Percentiles rank a stretch among this genome's conserved stretches.
phyloP scores from a whole-genome alignment of 805 yeast genomes.

The Ogataea nonfermentans region DNA sequence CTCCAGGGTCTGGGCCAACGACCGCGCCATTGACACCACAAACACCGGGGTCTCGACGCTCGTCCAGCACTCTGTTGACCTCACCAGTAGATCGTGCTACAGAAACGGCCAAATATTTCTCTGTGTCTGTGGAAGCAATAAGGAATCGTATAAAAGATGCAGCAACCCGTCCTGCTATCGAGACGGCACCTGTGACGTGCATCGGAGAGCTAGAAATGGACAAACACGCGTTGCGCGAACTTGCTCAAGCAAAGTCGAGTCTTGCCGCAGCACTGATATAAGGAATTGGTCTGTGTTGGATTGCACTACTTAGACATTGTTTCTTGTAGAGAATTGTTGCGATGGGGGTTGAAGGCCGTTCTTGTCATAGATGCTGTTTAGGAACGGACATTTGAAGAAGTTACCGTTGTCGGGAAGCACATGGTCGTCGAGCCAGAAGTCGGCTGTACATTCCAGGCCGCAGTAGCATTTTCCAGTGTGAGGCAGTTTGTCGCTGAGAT shows the following conservation, averaged over 20 bases:
- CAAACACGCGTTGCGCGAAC: constrained; percentile 1
- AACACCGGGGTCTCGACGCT: constrained; percentile 1
- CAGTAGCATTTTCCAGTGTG: constrained; percentile 55
- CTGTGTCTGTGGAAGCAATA: constrained; percentile 19
- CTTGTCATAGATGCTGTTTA: constrained; percentile 14
- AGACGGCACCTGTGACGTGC: constrained; percentile 15
- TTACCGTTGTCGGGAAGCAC: constrained; percentile 37
- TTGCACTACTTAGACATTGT: background rate
- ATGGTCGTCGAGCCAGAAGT: constrained; percentile 57
- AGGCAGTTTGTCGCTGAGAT: constrained; percentile 50
- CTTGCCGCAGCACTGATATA: constrained; percentile 6
- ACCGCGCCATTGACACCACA: constrained; percentile 4
- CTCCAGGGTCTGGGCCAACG: constrained; percentile 4
- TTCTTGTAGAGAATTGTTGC: constrained; percentile 19
- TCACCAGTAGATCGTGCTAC: constrained; percentile 15
- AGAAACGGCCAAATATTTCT: constrained; percentile 21
- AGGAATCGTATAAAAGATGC: constrained; percentile 11
- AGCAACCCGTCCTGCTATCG: constrained; percentile 15
- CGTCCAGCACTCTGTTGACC: constrained; percentile 8
- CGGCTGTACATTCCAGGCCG: constrained; percentile 46
- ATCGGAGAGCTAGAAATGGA: background rate
- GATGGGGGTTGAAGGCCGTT: constrained; percentile 19
- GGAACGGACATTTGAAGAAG: constrained; percentile 17
- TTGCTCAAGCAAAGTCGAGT: constrained; percentile 12
- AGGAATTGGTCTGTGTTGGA: background rate